A percentile compares a stretch with the other conserved stretches of the same genome.
Conservation (phyloP, 164 flowering plant species). For the Liriodendron chinense region DNA sequence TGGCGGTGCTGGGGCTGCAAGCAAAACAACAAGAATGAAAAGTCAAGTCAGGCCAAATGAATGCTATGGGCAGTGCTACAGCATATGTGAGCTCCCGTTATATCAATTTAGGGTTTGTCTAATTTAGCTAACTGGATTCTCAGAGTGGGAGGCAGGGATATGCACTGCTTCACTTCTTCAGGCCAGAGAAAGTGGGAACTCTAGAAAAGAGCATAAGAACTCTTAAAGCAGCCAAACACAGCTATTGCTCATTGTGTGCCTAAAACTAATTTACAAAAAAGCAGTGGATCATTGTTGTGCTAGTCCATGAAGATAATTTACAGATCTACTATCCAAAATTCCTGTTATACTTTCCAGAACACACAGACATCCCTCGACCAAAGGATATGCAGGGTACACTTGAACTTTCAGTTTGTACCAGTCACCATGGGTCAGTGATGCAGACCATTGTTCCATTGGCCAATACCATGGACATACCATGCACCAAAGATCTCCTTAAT, state of each 20-base stretch:
- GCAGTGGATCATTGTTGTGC: neutral
- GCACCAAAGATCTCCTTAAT: no score
- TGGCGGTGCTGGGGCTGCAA: conserved; percentile 18
- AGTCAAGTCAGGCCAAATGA: neutral
- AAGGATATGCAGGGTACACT: no score
- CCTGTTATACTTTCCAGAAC: no score
- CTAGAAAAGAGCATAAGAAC: neutral
- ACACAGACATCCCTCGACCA: no score
- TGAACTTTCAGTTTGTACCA: no score
- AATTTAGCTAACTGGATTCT: no score
- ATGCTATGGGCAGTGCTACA: neutral
- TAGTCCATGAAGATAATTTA: neutral
- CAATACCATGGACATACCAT: no score
- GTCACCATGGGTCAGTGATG: no score
- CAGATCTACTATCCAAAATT: no score
- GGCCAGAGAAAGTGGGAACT: neutral
- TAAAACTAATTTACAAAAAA: neutral
- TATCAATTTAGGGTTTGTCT: neutral
- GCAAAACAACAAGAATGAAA: neutral
- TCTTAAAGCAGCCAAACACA: neutral
- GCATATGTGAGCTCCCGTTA: neutral
- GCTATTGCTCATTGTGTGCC: no score
- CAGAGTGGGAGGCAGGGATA: neutral
- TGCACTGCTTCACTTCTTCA: neutral
- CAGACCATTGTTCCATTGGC: no score